Percentiles rank a stretch among this genome's conserved stretches.
phyloP scores from a whole-genome alignment of 2,329 filamentous ascomycete species.

The Pseudogymnoascus sp. region DNA sequence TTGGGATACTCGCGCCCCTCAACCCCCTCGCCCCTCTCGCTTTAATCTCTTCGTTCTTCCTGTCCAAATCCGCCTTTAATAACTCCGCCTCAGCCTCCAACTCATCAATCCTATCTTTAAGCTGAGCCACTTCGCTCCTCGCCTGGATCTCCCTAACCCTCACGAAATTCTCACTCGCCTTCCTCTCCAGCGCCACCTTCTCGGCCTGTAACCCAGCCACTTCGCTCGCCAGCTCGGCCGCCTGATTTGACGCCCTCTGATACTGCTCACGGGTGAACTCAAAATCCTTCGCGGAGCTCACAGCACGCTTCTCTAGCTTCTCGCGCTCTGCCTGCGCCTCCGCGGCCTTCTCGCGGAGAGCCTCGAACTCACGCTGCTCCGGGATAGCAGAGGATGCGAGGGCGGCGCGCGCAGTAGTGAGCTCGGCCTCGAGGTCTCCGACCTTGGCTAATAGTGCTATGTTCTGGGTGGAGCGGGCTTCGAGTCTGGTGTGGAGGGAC shows the following conservation, averaged over 20 bases:
- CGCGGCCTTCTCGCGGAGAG: conserved; percentile 19
- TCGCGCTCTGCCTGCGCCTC: conserved; percentile 17
- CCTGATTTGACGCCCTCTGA: conserved; percentile 22
- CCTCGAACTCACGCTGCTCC: conserved; percentile 32
- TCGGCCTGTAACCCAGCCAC: conserved; percentile 16
- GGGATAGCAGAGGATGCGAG: conserved; percentile 29
- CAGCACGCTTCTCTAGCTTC: conserved; percentile 16
- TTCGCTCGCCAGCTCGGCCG: conserved; percentile 16
- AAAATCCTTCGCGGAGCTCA: conserved; percentile 18
- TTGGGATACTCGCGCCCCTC: conserved; percentile 23
- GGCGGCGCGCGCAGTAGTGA: conserved; percentile 20
- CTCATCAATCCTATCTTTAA: conserved; percentile 27
- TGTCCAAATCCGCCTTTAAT: conserved; percentile 30
- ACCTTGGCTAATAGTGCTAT: conserved; percentile 22
- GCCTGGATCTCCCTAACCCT: conserved; percentile 23
- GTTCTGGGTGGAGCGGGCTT: conserved; percentile 16
- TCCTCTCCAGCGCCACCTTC: conserved; percentile 14
- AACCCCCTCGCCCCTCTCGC: conserved; percentile 33
- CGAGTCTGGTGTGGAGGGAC: conserved; percentile 16
- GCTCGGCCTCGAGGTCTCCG: conserved; percentile 16
- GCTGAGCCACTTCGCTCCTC: conserved; percentile 14
- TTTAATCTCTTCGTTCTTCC: conserved; percentile 30
- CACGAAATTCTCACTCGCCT: conserved; percentile 21
- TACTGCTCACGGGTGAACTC: conserved; percentile 24
- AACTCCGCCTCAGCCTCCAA: conserved; percentile 18